These are phyloP conservation scores for Claviceps fusiformis DNA, from an alignment of 2,329 filamentous ascomycete genomes.

Conservation along the genomic window DNA sequence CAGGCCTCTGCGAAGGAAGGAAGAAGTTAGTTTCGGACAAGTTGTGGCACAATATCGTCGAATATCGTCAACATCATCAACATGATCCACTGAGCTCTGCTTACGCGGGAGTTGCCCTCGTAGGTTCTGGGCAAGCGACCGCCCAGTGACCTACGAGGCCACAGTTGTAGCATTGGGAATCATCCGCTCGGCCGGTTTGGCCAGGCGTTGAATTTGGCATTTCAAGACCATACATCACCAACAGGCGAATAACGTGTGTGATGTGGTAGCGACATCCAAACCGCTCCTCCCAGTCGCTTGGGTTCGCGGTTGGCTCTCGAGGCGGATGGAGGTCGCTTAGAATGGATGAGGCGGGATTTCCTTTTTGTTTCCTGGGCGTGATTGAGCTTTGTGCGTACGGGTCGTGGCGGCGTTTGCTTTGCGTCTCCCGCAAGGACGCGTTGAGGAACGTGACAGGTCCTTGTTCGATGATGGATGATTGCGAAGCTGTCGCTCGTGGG, in stretches of 20 bases:
- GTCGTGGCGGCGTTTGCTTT: not conserved
- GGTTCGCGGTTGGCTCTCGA: not conserved
- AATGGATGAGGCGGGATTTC: not conserved
- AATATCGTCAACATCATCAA: not conserved
- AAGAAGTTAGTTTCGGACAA: slow-evolving; percentile 6
- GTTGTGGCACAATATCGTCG: not conserved
- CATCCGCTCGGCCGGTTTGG: slow-evolving; percentile 18
- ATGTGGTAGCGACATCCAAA: not conserved
- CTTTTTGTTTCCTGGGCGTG: not conserved
- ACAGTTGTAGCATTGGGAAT: slow-evolving; percentile 40
- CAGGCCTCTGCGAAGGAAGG: slow-evolving; percentile 19
- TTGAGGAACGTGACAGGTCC: not conserved
- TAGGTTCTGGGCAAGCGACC: slow-evolving; percentile 38
- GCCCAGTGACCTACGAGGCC: slow-evolving; percentile 36
- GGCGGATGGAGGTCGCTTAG: not conserved
- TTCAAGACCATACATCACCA: slow-evolving; percentile 3
- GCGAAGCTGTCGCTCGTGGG: not conserved
- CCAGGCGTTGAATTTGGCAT: slow-evolving; percentile 19
- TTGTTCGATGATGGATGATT: not conserved
- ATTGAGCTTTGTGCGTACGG: not conserved
- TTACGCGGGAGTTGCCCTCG: slow-evolving; percentile 35
- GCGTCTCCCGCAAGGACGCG: not conserved
- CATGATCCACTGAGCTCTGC: slow-evolving; percentile 12
- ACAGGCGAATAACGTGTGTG: not conserved
- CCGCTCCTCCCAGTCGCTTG: not conserved